A percentile compares a stretch with the other conserved stretches of the same genome.
phyloP scores from a whole-genome alignment of 176 grass and related monocot genomes.

The Triticum urartu region DNA sequence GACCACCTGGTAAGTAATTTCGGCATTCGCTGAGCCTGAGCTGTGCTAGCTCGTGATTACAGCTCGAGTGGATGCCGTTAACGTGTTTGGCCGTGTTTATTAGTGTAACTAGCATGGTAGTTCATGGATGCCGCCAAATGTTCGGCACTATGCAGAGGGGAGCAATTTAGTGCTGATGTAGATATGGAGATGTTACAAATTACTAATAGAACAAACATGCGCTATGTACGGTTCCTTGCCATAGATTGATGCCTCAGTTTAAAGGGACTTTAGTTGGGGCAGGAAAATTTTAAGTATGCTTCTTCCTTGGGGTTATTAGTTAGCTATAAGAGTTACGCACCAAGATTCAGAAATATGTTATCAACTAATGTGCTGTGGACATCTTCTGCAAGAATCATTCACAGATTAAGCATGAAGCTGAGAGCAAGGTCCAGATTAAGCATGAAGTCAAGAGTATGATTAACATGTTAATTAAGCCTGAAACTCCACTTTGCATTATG shows the following conservation, averaged over 20 bases:
- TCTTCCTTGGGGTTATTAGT: slow-evolving; percentile 2
- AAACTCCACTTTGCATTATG: background rate
- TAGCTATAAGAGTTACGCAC: background rate
- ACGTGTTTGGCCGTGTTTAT: background rate
- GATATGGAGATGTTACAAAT: background rate
- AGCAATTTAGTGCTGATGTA: background rate
- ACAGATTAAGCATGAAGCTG: background rate
- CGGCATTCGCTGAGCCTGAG: background rate
- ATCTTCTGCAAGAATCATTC: background rate
- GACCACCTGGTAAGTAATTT: slow-evolving; percentile 57
- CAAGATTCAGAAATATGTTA: background rate
- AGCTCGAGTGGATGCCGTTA: background rate
- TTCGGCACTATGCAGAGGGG: background rate
- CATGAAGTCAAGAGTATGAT: background rate
- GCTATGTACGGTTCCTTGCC: background rate
- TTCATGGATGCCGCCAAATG: background rate
- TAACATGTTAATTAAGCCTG: background rate
- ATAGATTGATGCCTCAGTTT: background rate
- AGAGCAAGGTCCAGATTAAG: background rate
- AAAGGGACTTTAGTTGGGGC: background rate
- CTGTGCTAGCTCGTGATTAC: background rate
- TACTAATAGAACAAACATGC: background rate
- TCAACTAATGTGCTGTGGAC: background rate
- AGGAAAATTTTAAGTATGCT: background rate
- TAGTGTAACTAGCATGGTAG: background rate